Percentiles rank a stretch among this genome's conserved stretches.
Evolutionary conservation across 2,329 filamentous ascomycete genomes (phyloP).

Genomic region (Moelleriella libera): DNA sequence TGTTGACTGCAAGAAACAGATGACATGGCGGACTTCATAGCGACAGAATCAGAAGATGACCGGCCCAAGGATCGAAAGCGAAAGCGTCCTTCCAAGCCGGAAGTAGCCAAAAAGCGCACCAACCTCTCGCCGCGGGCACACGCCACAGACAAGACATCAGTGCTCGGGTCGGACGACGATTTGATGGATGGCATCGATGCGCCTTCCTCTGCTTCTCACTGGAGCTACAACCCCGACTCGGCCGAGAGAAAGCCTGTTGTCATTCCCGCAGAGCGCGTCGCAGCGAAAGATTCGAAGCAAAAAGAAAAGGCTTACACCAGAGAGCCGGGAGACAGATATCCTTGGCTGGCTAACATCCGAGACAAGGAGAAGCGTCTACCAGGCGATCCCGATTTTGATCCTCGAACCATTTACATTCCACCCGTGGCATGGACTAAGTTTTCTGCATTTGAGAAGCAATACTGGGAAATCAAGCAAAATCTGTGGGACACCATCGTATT

Average conservation of each 20-base stretch:
- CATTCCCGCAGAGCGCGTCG: conserved; percentile 14
- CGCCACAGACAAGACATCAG: conserved; percentile 17
- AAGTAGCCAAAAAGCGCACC: conserved; percentile 46
- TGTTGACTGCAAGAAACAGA: conserved; percentile 16
- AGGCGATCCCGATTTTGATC: conserved; percentile 79
- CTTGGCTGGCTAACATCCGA: conserved; percentile 75
- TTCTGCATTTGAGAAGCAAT: conserved; percentile 92
- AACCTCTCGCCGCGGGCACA: conserved; percentile 30
- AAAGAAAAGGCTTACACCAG: conserved; percentile 63
- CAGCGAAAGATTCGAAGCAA: conserved; percentile 16
- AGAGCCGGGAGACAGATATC: conserved; percentile 74
- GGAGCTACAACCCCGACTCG: conserved; percentile 49
- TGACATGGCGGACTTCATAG: conserved; percentile 80
- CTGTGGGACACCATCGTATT: conserved; percentile 97
- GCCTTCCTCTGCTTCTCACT: conserved; percentile 66
- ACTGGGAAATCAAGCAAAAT: conserved; percentile 98
- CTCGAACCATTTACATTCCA: conserved; percentile 80
- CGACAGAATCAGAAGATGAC: conserved; percentile 64
- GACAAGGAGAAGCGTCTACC: conserved; percentile 74
- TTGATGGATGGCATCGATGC: conserved; percentile 41
- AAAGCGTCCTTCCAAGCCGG: conserved; percentile 48
- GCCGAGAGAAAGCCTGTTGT: conserved; percentile 20
- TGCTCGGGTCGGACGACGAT: conserved; percentile 38
- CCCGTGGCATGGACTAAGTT: conserved; percentile 68
- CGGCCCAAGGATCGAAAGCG: conserved; percentile 51